phyloP scores from a whole-genome alignment of 192 early-diverging fungal species.

The Backusella psychrophila region DNA sequence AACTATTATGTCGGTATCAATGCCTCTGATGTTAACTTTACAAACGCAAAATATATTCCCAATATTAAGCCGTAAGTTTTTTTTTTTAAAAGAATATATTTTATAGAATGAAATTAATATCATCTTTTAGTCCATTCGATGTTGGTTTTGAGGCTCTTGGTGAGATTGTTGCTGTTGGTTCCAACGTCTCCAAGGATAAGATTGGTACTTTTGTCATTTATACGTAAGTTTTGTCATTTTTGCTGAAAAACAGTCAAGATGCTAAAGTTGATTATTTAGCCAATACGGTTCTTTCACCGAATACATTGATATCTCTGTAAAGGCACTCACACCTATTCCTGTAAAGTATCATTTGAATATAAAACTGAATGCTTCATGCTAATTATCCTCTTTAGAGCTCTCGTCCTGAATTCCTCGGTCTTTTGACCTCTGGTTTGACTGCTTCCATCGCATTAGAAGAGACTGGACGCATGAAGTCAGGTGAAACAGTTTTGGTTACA shows the following conservation, averaged over 20 bases:
- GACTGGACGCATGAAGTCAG: conserved; percentile 40
- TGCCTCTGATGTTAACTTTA: conserved; percentile 56
- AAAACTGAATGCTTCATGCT: background rate
- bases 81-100: no score
- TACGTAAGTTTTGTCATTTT: background rate
- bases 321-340: conserved; percentile 34
- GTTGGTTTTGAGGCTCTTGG: conserved; percentile 58
- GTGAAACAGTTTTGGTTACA: conserved; percentile 56
- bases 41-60: conserved; percentile 52
- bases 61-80: conserved; percentile 45
- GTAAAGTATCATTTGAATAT: conserved; percentile 12
- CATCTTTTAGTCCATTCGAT: conserved; percentile 49
- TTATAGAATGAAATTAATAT: background rate
- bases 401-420: conserved; percentile 35
- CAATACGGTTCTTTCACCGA: conserved; percentile 54
- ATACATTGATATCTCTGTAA: conserved; percentile 34
- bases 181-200: conserved; percentile 22
- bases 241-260: no score
- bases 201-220: conserved; percentile 35
- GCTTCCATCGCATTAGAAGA: conserved; percentile 49
- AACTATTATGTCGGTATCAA: conserved; percentile 53
- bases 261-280: conserved; percentile 15
- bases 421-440: conserved; percentile 55
- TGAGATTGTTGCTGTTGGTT: conserved; percentile 47
- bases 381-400: background rate